phyloP scores from a whole-genome alignment of 768 basidiomycete species.

The Rhodotorula sphaerocarpa region DNA sequence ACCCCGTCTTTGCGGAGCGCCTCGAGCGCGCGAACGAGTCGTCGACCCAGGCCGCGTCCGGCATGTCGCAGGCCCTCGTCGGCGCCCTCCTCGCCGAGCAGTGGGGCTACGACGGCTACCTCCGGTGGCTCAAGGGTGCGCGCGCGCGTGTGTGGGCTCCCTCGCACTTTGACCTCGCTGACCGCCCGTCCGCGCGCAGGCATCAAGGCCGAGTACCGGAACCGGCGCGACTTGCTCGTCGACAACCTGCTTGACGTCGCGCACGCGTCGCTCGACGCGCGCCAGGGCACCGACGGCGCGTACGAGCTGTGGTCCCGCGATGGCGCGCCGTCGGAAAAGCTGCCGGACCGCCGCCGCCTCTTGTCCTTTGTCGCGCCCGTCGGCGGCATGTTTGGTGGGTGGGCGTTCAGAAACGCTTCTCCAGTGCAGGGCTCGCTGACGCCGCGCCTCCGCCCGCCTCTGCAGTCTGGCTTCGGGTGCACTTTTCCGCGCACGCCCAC shows the following conservation, averaged over 20 bases:
- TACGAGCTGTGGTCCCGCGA: constrained; percentile 43
- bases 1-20: constrained; percentile 65
- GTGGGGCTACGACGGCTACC: constrained; percentile 65
- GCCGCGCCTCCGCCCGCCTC: neutral
- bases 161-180: constrained; percentile 3
- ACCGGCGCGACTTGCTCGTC: constrained; percentile 57
- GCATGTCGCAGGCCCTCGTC: constrained; percentile 61
- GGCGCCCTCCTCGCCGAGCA: constrained; percentile 53
- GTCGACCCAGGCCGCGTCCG: constrained; percentile 61
- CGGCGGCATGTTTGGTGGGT: constrained; percentile 73
- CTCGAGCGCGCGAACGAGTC: constrained; percentile 63
- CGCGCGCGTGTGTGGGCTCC: neutral
- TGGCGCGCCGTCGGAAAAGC: constrained; percentile 41
- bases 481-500: constrained; percentile 55
- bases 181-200: constrained; percentile 41
- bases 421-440: neutral
- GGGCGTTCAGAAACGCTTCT: constrained; percentile 3
- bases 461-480: constrained; percentile 53
- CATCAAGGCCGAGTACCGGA: constrained; percentile 53
- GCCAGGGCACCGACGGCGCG: constrained; percentile 40
- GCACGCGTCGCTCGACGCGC: constrained; percentile 54
- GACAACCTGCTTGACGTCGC: constrained; percentile 51
- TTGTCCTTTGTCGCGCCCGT: constrained; percentile 67
- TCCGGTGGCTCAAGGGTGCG: constrained; percentile 66
- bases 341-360: constrained; percentile 46